A percentile compares a stretch with the other conserved stretches of the same genome.
phyloP scores from a whole-genome alignment of 441 rosid species.

The Melastoma candidum region DNA sequence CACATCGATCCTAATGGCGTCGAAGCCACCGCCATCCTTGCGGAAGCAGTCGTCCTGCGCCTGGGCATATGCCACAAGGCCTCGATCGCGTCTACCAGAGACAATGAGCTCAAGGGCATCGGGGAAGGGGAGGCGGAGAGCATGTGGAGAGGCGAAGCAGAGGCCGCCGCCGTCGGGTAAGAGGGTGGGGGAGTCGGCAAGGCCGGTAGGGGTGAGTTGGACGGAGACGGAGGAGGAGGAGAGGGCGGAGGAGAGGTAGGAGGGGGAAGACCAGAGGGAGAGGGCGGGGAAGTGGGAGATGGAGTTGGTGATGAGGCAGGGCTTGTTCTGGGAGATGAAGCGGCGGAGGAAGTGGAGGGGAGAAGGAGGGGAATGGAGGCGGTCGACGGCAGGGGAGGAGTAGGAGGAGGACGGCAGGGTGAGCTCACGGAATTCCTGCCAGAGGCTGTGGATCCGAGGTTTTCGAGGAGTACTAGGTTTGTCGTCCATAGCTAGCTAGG shows the following conservation, averaged over 20 bases:
- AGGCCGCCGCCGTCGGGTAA: slow-evolving; percentile 5
- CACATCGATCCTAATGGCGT: slow-evolving; percentile 26
- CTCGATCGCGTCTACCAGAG: slow-evolving; percentile 10
- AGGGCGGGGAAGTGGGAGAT: slow-evolving; percentile 65
- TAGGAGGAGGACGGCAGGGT: slow-evolving; percentile 30
- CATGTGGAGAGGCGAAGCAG: slow-evolving; percentile 74
- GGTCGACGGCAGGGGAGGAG: slow-evolving; percentile 23
- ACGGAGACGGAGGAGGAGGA: slow-evolving; percentile 41
- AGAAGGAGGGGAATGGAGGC: slow-evolving; percentile 40
- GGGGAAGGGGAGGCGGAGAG: slow-evolving; percentile 42
- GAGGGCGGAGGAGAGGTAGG: slow-evolving; percentile 42
- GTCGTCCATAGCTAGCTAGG: no score
- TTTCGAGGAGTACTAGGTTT: no score
- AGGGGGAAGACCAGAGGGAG: slow-evolving; percentile 43
- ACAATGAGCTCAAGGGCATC: slow-evolving; percentile 43
- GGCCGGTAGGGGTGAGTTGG: slow-evolving; percentile 62
- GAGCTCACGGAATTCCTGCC: slow-evolving; percentile 70
- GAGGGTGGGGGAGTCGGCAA: slow-evolving; percentile 41
- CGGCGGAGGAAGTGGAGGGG: slow-evolving; percentile 57
- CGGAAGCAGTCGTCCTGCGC: slow-evolving; percentile 78
- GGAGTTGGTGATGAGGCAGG: slow-evolving; percentile 66
- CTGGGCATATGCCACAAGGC: slow-evolving; percentile 63
- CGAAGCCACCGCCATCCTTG: slow-evolving; percentile 36
- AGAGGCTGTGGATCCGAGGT: slow-evolving; percentile 25
- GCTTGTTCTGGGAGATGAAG: slow-evolving; percentile 65